Conservation (phyloP, 2,329 filamentous ascomycete genomes). For the Fusarium agapanthi region DNA sequence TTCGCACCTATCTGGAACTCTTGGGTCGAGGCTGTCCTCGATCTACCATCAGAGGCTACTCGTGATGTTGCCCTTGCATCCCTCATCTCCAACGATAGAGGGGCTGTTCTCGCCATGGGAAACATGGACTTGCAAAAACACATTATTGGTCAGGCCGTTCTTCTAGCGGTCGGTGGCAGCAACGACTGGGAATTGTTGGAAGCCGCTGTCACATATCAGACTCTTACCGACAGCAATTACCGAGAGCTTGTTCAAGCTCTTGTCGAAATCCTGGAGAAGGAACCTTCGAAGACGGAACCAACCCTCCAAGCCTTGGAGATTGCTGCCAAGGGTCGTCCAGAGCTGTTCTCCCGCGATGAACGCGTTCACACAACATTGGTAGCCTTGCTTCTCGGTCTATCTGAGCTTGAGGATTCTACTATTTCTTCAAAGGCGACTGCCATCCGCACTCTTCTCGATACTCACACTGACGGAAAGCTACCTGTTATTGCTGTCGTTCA, state of each 20-base stretch:
- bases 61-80: slow-evolving; percentile 50
- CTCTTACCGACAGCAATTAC: slow-evolving; percentile 49
- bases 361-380: slow-evolving; percentile 60
- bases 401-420: slow-evolving; percentile 55
- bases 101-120: slow-evolving; percentile 50
- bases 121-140: slow-evolving; percentile 56
- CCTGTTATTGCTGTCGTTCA: slow-evolving; percentile 63
- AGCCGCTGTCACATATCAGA: slow-evolving; percentile 55
- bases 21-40: slow-evolving; percentile 55
- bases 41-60: slow-evolving; percentile 33
- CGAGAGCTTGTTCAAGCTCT: slow-evolving; percentile 48
- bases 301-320: slow-evolving; percentile 58
- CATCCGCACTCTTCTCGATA: slow-evolving; percentile 58
- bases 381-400: slow-evolving; percentile 61
- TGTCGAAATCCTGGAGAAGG: slow-evolving; percentile 44
- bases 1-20: slow-evolving; percentile 56
- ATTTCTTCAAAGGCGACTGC: slow-evolving; percentile 53
- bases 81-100: slow-evolving; percentile 58
- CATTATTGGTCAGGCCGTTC: slow-evolving; percentile 52
- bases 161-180: slow-evolving; percentile 47
- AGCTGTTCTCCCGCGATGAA: slow-evolving; percentile 56
- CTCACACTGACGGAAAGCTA: slow-evolving; percentile 51
- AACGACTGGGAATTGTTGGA: slow-evolving; percentile 58
- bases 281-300: slow-evolving; percentile 40
- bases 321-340: slow-evolving; percentile 55